Evolutionary conservation across 192 early-diverging fungal species (phyloP), one percentile per base, ranked within the genome.

Genomic region (Coemansia sp.): DNA sequence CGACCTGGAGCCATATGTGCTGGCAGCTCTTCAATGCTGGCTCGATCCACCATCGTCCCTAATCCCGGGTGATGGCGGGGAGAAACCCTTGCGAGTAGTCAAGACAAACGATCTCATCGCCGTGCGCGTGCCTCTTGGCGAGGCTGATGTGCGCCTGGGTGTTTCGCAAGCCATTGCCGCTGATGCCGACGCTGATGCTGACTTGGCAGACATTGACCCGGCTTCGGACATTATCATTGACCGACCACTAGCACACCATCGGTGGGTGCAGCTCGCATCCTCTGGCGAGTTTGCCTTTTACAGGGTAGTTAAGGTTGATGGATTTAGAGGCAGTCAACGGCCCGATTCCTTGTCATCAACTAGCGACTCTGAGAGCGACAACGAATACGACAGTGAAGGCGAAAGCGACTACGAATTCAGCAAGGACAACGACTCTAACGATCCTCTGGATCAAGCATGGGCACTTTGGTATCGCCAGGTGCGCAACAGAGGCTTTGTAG

Each of bases 51-150:
- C 48, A 34, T 54, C 66, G 29, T 34, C 36, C 6, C 34, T 8
- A 2, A 24, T 31, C 17, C 16, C 9, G 27, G 39, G 2, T 6
- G 19, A 16, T 11, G 39, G 10, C 19, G 13, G 11, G 5, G 29
- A 44, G 5, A 34, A 40, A 3, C 67, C 71, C 3, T 40, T 84
- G 13, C 63, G 81, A 10, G 77, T 75, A 1, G 77, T 84, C 37
- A 73, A 73, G 45, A 31, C 66, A 10, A 77, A 73, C 31, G 77
- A 84, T 48, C 59, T 84, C 56, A 79, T 84, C 24, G 73, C 77
- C 0, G 73, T 79, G 48, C 81, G 59, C 19, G 36, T 84, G 2
- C 44, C 66, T 6, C 54, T 77, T 14, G 72, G 62, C 37, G 80
- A 83, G 13, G 72, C 75, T 19, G 54, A 60, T 45, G 31, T 77